Evolutionary conservation across 2,329 filamentous ascomycete genomes (phyloP).

Genomic region (Didymellaceae sp.): DNA sequence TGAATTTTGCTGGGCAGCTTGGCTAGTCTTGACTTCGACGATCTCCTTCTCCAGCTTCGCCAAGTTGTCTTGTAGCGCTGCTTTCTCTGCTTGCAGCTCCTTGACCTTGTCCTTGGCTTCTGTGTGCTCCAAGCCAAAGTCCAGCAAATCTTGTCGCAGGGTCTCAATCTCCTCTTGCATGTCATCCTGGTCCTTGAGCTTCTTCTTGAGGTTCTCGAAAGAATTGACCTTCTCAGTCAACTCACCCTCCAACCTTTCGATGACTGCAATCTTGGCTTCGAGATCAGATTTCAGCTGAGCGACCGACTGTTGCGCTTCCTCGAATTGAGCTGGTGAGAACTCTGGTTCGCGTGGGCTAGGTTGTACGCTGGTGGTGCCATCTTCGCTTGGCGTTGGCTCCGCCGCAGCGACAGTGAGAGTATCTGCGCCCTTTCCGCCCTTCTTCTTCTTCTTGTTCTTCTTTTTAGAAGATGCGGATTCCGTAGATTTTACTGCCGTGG

Average conservation of each 20-base stretch:
- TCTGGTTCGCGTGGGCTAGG: conserved; percentile 42
- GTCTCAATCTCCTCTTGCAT: conserved; percentile 85
- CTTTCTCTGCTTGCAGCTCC: conserved; percentile 72
- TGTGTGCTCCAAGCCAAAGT: conserved; percentile 83
- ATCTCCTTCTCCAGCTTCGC: conserved; percentile 75
- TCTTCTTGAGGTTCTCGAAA: conserved; percentile 73
- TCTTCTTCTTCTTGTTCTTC: conserved; percentile 83
- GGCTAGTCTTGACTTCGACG: conserved; percentile 58
- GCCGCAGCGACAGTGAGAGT: conserved; percentile 31
- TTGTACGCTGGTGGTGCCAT: conserved; percentile 44
- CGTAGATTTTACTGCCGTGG: conserved; percentile 25
- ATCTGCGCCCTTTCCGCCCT: conserved; percentile 61
- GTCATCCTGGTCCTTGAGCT: conserved; percentile 77
- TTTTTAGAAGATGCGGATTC: conserved; percentile 66
- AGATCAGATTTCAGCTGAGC: conserved; percentile 43
- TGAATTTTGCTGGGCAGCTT: conserved; percentile 55
- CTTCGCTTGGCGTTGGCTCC: conserved; percentile 48
- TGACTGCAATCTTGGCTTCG: conserved; percentile 43
- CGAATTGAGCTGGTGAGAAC: conserved; percentile 52
- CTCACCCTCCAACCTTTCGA: conserved; percentile 43
- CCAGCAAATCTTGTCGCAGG: conserved; percentile 78
- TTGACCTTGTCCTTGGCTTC: conserved; percentile 79
- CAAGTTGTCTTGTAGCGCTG: conserved; percentile 68
- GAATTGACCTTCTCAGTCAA: conserved; percentile 66
- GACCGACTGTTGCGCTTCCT: conserved; percentile 40